phyloP scores from a whole-genome alignment of 2,329 filamentous ascomycete species.

The Verticillium klebahnii region DNA sequence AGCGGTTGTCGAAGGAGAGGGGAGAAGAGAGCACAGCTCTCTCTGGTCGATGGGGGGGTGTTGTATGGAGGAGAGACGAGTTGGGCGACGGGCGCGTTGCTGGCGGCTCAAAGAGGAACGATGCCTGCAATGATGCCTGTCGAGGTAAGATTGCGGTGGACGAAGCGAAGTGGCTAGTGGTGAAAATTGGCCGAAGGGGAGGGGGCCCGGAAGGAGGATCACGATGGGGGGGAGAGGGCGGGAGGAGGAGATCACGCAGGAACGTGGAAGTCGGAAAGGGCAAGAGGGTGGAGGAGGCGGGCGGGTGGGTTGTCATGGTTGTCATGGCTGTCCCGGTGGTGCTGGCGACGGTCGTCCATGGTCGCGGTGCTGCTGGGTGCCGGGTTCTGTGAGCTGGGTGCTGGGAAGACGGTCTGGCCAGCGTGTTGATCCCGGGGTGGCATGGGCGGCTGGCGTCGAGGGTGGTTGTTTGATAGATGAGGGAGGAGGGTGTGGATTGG shows the following conservation, averaged over 20 bases:
- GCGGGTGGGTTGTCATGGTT: neutral
- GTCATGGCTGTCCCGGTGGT: neutral
- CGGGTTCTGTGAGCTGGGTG: neutral
- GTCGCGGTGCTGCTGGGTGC: neutral
- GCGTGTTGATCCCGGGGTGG: neutral
- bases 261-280: neutral
- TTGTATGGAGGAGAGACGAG: neutral
- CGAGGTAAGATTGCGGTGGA: conserved; percentile 3
- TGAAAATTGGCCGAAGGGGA: conserved; percentile 4
- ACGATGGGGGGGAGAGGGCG: neutral
- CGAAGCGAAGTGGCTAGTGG: conserved; percentile 4
- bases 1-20: neutral
- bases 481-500: neutral
- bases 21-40: neutral
- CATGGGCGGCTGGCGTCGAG: neutral
- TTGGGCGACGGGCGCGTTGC: neutral
- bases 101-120: conserved; percentile 2
- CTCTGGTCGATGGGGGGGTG: neutral
- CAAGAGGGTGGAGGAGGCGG: neutral
- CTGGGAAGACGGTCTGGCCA: neutral
- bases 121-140: conserved; percentile 1
- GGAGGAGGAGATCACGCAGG: neutral
- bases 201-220: neutral
- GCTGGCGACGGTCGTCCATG: neutral
- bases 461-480: neutral